A percentile compares a stretch with the other conserved stretches of the same genome.
Conservation (phyloP, 2,329 filamentous ascomycete species). For the Fusarium coicis region DNA sequence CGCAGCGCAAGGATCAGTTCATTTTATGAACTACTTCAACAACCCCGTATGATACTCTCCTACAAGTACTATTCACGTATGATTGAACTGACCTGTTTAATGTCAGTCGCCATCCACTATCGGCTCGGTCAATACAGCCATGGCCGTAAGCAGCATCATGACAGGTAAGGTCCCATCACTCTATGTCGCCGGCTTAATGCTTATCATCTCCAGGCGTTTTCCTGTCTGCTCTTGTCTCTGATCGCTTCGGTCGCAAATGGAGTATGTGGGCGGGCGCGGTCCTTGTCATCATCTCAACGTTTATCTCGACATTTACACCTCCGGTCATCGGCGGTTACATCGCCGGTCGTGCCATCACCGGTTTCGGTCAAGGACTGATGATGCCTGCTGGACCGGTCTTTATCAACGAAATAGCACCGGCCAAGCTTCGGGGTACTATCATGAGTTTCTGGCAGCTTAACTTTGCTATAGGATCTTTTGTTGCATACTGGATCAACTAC, state of each 20-base stretch:
- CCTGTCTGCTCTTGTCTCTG: neutral
- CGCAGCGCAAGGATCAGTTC: constrained; percentile 1
- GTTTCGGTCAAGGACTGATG: constrained; percentile 75
- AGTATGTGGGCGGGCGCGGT: neutral
- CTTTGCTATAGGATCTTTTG: constrained; percentile 69
- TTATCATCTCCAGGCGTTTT: neutral
- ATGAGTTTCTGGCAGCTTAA: constrained; percentile 75
- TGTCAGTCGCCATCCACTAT: neutral
- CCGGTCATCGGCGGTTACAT: constrained; percentile 69
- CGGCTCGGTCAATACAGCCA: constrained; percentile 2
- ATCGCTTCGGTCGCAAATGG: constrained; percentile 6
- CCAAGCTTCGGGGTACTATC: constrained; percentile 71
- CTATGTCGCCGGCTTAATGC: neutral
- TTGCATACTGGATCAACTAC: constrained; percentile 65
- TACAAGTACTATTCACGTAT: neutral
- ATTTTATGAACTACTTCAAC: constrained; percentile 15
- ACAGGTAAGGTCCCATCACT: neutral
- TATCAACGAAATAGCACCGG: constrained; percentile 72
- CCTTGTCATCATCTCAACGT: neutral
- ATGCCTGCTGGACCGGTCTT: constrained; percentile 75
- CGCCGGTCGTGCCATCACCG: constrained; percentile 73
- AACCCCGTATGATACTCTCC: neutral
- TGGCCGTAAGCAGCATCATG: neutral
- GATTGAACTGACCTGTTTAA: neutral
- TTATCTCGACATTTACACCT: constrained; percentile 5